phyloP scores from a whole-genome alignment of 1,139 yeast genomes.

The Candida neerlandica region DNA sequence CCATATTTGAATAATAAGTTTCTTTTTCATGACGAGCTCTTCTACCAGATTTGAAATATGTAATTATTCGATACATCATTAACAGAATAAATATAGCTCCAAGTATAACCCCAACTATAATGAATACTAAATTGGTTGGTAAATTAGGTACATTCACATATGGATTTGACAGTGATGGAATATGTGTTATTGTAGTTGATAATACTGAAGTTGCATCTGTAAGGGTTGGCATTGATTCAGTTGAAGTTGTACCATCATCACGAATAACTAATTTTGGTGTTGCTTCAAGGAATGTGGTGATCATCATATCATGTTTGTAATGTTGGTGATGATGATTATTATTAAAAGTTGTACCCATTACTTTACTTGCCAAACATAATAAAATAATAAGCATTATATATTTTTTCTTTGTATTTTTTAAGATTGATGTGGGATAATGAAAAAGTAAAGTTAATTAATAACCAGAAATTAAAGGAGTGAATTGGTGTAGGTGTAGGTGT shows the following conservation, averaged over 20 bases:
- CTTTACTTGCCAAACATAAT: neutral
- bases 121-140: conserved; percentile 45
- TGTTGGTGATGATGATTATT: conserved; percentile 9
- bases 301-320: conserved; percentile 1
- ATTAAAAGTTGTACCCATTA: neutral
- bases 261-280: conserved; percentile 5
- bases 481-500: neutral
- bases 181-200: conserved; percentile 11
- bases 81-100: conserved; percentile 27
- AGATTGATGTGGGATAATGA: too few relatives aligned
- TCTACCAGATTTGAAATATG: conserved; percentile 25
- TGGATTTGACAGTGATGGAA: conserved; percentile 30
- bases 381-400: neutral
- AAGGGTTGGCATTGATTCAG: conserved; percentile 11
- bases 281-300: neutral
- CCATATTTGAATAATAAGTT: conserved; percentile 24
- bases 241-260: conserved; percentile 7
- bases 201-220: conserved; percentile 6
- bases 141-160: conserved; percentile 27
- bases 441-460: too few relatives aligned
- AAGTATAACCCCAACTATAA: conserved; percentile 42
- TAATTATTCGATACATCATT: conserved; percentile 25
- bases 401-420: too few relatives aligned
- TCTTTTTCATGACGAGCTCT: conserved; percentile 44
- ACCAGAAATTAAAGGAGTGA: neutral